Conservation (phyloP, 306 rosid genomes). For the Citrullus amarus region DNA sequence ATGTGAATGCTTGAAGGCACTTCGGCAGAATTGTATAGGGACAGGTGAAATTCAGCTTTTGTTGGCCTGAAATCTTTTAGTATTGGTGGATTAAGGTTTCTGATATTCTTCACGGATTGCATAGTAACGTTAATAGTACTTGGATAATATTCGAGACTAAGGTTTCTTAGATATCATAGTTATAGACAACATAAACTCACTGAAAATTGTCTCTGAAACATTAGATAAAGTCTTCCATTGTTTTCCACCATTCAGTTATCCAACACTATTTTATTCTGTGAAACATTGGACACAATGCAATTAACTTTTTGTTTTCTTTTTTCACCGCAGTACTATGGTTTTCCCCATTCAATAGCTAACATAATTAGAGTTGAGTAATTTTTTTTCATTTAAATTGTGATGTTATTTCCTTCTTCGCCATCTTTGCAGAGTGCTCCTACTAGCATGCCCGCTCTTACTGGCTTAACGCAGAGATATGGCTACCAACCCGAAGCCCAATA, state of each 20-base stretch:
- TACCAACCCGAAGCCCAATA: conserved; percentile 12
- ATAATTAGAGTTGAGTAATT: background rate
- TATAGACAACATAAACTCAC: background rate
- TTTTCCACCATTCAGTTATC: background rate
- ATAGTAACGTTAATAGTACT: background rate
- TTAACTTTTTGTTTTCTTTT: too few species aligned
- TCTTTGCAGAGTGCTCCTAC: conserved; percentile 26
- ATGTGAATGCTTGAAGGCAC: too few species aligned
- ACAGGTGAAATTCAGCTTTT: background rate
- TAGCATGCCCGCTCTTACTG: conserved; percentile 17
- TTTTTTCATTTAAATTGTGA: conserved; percentile 12
- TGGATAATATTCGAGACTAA: background rate
- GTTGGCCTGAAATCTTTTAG: background rate
- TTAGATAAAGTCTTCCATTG: background rate
- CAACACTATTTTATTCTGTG: background rate
- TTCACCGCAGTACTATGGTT: background rate
- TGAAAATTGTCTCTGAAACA: background rate
- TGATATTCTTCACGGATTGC: background rate
- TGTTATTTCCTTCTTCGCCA: conserved; percentile 33
- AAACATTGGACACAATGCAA: too few species aligned
- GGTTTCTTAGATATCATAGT: background rate
- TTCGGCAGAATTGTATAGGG: background rate
- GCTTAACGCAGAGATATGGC: conserved; percentile 33
- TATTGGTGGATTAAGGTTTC: background rate
- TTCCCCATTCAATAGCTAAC: background rate